Evolutionary conservation across 1,284 basidiomycete genomes (phyloP).

Genomic region (Ustilago bromivora): DNA sequence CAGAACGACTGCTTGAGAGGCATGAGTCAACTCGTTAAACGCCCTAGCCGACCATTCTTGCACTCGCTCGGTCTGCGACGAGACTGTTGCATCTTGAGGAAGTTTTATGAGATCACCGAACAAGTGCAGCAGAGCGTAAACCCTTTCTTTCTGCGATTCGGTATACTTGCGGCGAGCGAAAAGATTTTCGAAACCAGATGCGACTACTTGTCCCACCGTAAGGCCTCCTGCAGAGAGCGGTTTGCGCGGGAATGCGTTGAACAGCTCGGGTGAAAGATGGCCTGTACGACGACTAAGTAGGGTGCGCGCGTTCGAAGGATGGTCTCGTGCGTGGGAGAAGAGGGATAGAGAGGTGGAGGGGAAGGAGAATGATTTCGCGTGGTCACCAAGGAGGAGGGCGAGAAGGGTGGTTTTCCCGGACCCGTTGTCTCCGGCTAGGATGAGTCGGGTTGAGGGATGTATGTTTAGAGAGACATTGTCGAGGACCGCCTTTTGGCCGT

Average conservation of each 20-base stretch:
- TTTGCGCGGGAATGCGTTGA: slow-evolving; percentile 82
- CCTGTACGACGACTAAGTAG: slow-evolving; percentile 71
- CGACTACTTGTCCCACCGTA: slow-evolving; percentile 59
- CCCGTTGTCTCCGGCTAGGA: slow-evolving; percentile 70
- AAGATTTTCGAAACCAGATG: slow-evolving; percentile 62
- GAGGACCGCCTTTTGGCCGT: slow-evolving; percentile 76
- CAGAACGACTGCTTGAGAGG: slow-evolving; percentile 63
- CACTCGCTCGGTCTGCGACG: no score
- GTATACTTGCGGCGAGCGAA: slow-evolving; percentile 46
- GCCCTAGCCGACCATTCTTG: slow-evolving; percentile 6
- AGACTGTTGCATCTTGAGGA: background rate
- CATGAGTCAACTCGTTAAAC: slow-evolving; percentile 52
- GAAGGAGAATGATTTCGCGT: slow-evolving; percentile 86
- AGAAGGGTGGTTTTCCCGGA: slow-evolving; percentile 95
- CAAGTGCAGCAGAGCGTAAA: slow-evolving; percentile 26
- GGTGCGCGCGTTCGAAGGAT: slow-evolving; percentile 56
- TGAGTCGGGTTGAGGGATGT: slow-evolving; percentile 41
- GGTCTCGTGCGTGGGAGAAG: slow-evolving; percentile 57
- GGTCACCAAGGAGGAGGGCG: slow-evolving; percentile 91
- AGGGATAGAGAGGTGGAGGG: slow-evolving; percentile 59
- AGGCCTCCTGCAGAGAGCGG: slow-evolving; percentile 55
- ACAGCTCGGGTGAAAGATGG: slow-evolving; percentile 88
- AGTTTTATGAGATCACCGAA: slow-evolving; percentile 58
- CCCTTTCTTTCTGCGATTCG: slow-evolving; percentile 30
- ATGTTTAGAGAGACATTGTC: slow-evolving; percentile 53